Evolutionary conservation across 805 yeast genomes (phyloP).

Genomic region (Yamadazyma olivae): DNA sequence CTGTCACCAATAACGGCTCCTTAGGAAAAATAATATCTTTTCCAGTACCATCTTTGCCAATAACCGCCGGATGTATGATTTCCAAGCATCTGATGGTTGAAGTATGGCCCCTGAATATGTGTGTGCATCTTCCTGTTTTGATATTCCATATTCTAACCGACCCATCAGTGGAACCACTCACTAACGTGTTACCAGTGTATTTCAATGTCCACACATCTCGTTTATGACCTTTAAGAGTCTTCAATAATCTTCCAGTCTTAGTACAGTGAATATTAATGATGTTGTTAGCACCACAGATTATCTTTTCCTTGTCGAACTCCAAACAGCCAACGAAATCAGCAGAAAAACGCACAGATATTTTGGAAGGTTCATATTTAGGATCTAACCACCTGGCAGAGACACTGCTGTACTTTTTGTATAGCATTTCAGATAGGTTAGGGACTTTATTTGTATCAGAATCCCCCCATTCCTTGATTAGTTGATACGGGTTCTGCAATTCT

Average conservation of each 20-base stretch:
- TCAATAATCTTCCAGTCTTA: constrained; percentile 59
- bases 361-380: constrained; percentile 63
- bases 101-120: constrained; percentile 85
- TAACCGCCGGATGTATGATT: constrained; percentile 62
- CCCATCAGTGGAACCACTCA: constrained; percentile 93
- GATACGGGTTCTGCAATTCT: no score
- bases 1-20: constrained; percentile 59
- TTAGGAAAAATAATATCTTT: constrained; percentile 54
- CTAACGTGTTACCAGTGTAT: constrained; percentile 76
- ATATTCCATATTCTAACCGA: constrained; percentile 94
- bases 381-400: constrained; percentile 78
- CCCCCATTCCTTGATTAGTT: no score
- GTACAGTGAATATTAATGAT: constrained; percentile 81
- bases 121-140: constrained; percentile 79
- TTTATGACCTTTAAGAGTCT: constrained; percentile 77
- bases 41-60: constrained; percentile 61
- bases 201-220: constrained; percentile 99
- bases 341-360: constrained; percentile 48
- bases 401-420: constrained; percentile 57
- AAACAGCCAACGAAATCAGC: constrained; percentile 89
- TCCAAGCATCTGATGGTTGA: constrained; percentile 93
- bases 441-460: no score
- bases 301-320: constrained; percentile 86
- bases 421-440: constrained; percentile 51
- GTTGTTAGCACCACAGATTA: constrained; percentile 92